Percentiles rank a stretch among this genome's conserved stretches.
These are phyloP conservation scores for Botryotinia convoluta DNA, from an alignment of 2,329 filamentous ascomycete genomes.

Conservation along the genomic window DNA sequence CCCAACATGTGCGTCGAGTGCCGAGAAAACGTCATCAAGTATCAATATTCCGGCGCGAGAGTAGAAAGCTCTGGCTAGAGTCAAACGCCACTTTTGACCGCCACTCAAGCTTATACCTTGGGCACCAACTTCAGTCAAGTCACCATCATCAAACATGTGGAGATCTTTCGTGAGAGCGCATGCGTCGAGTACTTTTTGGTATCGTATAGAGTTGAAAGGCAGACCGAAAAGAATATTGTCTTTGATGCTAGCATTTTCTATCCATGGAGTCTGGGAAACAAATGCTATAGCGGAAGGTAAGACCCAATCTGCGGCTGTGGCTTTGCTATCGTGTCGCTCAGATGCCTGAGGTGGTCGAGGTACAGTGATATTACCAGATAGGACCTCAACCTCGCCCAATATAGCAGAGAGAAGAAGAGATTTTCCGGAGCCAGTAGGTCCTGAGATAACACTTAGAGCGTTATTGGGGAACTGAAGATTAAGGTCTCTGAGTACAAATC, in stretches of 20 bases:
- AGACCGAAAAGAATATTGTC: conserved; percentile 77
- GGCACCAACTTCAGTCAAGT: conserved; percentile 74
- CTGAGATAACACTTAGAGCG: conserved; percentile 70
- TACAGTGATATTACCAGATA: conserved; percentile 58
- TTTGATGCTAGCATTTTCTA: conserved; percentile 73
- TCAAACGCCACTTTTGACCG: conserved; percentile 78
- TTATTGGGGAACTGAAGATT: conserved; percentile 63
- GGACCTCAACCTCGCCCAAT: conserved; percentile 68
- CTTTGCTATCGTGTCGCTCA: conserved; percentile 59
- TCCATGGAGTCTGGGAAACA: conserved; percentile 78
- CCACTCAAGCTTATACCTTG: conserved; percentile 81
- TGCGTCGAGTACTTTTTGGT: conserved; percentile 64
- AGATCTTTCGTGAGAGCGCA: conserved; percentile 74
- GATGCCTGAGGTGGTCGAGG: conserved; percentile 49
- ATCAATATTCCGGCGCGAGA: conserved; percentile 71
- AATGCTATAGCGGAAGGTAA: conserved; percentile 66
- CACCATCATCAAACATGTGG: conserved; percentile 69
- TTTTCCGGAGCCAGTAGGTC: conserved; percentile 75
- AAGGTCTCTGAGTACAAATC: conserved; percentile 64
- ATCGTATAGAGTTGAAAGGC: conserved; percentile 63
- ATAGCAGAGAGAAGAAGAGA: conserved; percentile 70
- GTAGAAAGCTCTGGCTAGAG: conserved; percentile 74
- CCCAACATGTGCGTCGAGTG: conserved; percentile 76
- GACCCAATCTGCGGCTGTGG: conserved; percentile 61
- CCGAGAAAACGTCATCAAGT: conserved; percentile 76